A percentile compares a stretch with the other conserved stretches of the same genome.
Conservation (phyloP, 495 filamentous ascomycete species). For the Corynascus novoguineensis region DNA sequence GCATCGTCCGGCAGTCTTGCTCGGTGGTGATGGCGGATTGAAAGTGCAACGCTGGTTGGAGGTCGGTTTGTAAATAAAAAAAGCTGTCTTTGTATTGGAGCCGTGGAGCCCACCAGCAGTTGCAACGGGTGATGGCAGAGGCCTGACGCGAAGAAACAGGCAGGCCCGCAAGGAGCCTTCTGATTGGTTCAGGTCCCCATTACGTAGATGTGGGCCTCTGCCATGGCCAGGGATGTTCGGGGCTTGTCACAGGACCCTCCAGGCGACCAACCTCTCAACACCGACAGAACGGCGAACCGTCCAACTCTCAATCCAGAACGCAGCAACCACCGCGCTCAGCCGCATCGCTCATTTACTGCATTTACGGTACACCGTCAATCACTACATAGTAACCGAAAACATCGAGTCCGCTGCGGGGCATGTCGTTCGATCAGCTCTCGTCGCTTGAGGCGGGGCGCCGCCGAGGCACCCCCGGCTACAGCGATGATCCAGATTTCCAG, state of each 20-base stretch:
- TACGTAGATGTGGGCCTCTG: constrained; percentile 7
- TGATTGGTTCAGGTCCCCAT: constrained; percentile 8
- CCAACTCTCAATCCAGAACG: neutral
- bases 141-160: neutral
- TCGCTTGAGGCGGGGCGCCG: constrained; percentile 65
- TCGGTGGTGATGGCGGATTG: neutral
- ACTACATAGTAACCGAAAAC: neutral
- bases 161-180: neutral
- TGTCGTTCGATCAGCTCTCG: constrained; percentile 88
- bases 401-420: constrained; percentile 29
- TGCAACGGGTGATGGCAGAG: neutral
- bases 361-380: neutral
- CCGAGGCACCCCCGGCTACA: constrained; percentile 54
- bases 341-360: constrained; percentile 7
- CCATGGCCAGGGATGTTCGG: no score
- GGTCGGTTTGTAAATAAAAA: constrained; percentile 12
- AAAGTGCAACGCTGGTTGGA: neutral
- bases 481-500: constrained; percentile 92
- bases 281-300: neutral
- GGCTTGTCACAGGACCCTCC: neutral
- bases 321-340: no score
- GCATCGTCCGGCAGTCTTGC: constrained; percentile 28
- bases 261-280: neutral
- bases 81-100: constrained; percentile 15
- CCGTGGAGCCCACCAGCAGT: neutral